These are phyloP conservation scores for Zanthoxylum bungeanum DNA, from an alignment of 345 rosid genomes.

Conservation along the genomic window DNA sequence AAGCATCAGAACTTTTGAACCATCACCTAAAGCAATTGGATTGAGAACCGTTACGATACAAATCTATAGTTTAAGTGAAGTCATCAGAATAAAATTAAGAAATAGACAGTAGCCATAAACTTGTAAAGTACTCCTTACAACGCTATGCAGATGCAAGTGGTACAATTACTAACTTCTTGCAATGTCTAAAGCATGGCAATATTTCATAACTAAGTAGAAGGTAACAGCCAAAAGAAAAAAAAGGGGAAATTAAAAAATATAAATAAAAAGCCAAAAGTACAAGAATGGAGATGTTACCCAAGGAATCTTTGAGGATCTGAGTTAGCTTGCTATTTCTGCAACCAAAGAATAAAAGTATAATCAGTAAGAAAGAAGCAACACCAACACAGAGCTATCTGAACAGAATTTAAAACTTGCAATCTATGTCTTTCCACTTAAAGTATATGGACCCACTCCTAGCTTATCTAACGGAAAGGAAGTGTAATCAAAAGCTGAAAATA, in stretches of 20 bases:
- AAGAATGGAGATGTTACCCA: conserved; percentile 45
- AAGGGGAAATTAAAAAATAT: background rate
- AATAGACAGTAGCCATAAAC: background rate
- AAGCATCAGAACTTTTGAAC: conserved; percentile 88
- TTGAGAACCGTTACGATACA: background rate
- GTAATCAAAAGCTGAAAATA: conserved; percentile 6
- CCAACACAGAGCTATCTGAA: conserved; percentile 11
- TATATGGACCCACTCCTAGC: conserved; percentile 13
- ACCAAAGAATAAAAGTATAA: conserved; percentile 14
- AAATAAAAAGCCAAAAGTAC: background rate
- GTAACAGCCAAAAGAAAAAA: conserved; percentile 1
- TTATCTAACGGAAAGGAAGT: background rate
- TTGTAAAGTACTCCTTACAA: background rate
- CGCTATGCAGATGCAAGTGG: background rate
- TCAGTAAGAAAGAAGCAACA: conserved; percentile 16
- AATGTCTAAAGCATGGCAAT: background rate
- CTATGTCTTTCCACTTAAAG: background rate
- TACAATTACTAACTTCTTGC: background rate
- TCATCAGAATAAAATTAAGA: no score
- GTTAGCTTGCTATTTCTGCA: conserved; percentile 98
- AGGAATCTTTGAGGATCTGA: conserved; percentile 91
- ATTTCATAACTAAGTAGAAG: conserved; percentile 9
- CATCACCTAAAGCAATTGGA: conserved; percentile 42
- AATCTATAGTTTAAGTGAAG: background rate
- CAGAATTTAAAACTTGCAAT: background rate